A percentile compares a stretch with the other conserved stretches of the same genome.
These are phyloP conservation scores for Trypanosoma melophagium DNA, from an alignment of 208 protist species.

Conservation along the genomic window DNA sequence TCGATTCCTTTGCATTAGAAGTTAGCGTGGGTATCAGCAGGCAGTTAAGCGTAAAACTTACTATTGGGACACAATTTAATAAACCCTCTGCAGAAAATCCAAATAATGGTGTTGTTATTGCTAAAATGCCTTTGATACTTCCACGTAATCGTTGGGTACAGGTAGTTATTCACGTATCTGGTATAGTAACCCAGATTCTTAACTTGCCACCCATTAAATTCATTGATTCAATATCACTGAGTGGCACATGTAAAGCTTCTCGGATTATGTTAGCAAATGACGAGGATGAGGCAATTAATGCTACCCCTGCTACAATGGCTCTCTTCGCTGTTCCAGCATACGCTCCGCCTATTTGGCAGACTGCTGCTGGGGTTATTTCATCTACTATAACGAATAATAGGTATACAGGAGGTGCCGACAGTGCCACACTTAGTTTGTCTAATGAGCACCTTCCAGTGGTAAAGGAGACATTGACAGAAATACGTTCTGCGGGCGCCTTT, in stretches of 20 bases:
- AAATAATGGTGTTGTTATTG: slow-evolving; percentile 34
- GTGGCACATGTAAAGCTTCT: slow-evolving; percentile 47
- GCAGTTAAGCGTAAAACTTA: slow-evolving; percentile 54
- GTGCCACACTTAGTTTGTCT: neutral
- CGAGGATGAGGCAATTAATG: slow-evolving; percentile 71
- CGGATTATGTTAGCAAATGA: slow-evolving; percentile 53
- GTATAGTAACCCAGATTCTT: slow-evolving; percentile 68
- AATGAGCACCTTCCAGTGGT: neutral
- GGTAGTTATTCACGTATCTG: slow-evolving; percentile 76
- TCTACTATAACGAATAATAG: slow-evolving; percentile 8
- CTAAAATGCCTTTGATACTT: slow-evolving; percentile 71
- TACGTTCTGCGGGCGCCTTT: neutral
- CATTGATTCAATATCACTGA: slow-evolving; percentile 66
- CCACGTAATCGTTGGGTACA: slow-evolving; percentile 84
- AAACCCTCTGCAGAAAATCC: slow-evolving; percentile 37
- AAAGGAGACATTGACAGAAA: neutral
- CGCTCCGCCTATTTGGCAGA: slow-evolving; percentile 73
- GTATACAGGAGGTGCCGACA: slow-evolving; percentile 4
- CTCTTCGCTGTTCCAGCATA: slow-evolving; percentile 86
- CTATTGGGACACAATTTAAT: slow-evolving; percentile 66
- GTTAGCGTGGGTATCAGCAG: slow-evolving; percentile 45
- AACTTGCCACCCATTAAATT: slow-evolving; percentile 50
- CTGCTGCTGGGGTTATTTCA: slow-evolving; percentile 10
- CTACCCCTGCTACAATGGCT: slow-evolving; percentile 57
- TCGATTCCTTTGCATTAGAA: slow-evolving; percentile 72